These are phyloP conservation scores for Lepidium aucheri DNA, from an alignment of 345 rosid genomes.

Conservation along the genomic window DNA sequence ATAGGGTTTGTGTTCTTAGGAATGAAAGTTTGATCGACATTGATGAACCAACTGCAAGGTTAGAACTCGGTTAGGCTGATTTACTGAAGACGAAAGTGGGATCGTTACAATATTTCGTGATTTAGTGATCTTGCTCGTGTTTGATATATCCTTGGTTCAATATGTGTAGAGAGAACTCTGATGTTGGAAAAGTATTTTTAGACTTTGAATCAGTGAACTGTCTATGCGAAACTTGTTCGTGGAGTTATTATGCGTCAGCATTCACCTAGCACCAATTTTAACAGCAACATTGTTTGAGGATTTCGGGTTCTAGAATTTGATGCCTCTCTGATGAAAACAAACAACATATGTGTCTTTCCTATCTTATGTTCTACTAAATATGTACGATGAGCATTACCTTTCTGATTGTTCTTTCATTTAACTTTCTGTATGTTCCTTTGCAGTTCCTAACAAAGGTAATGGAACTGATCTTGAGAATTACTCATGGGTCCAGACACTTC, in stretches of 20 bases:
- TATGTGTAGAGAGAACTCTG: background rate
- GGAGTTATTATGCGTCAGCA: background rate
- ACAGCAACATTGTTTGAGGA: background rate
- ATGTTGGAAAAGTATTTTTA: background rate
- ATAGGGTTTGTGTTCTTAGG: background rate
- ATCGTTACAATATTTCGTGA: background rate
- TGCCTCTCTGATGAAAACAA: background rate
- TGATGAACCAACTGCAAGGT: background rate
- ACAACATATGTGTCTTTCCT: no score
- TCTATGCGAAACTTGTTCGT: background rate
- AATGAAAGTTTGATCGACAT: background rate
- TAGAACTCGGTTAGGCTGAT: background rate
- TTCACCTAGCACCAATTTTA: background rate
- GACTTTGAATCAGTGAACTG: background rate
- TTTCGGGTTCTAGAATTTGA: background rate
- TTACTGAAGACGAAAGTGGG: background rate
- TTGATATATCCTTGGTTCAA: background rate
- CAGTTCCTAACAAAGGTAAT: constrained; percentile 91
- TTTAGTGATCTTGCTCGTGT: background rate
- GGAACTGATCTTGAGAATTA: constrained; percentile 84
- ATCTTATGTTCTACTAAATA: background rate
- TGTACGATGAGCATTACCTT: background rate
- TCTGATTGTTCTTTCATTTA: background rate
- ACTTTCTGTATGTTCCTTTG: constrained; percentile 1
- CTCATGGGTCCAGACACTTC: constrained; percentile 91